phyloP scores from a whole-genome alignment of 306 rosid species.

The Cercis canadensis region DNA sequence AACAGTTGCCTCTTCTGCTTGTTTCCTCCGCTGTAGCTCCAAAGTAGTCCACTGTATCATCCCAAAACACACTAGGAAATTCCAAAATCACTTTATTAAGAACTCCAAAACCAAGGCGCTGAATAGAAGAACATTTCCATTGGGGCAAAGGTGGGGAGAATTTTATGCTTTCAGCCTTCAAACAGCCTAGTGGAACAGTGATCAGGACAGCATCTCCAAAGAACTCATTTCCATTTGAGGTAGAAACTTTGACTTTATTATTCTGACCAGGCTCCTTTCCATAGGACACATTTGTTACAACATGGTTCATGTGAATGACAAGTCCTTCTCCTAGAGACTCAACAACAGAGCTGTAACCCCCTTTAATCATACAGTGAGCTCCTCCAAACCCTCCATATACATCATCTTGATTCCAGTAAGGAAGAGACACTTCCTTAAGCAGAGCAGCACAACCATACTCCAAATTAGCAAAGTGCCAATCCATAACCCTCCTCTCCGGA shows the following conservation, averaged over 20 bases:
- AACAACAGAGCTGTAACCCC: slow-evolving; percentile 88
- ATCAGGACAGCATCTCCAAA: slow-evolving; percentile 86
- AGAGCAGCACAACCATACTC: slow-evolving; percentile 99
- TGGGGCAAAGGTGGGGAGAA: slow-evolving; percentile 92
- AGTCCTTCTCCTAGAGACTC: slow-evolving; percentile 96
- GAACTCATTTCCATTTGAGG: slow-evolving; percentile 76
- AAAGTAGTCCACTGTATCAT: slow-evolving; percentile 97
- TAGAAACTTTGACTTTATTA: slow-evolving; percentile 73
- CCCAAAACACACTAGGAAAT: slow-evolving; percentile 95
- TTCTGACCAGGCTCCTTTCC: slow-evolving; percentile 51
- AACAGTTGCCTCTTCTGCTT: slow-evolving; percentile 86
- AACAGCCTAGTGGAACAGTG: slow-evolving; percentile 97
- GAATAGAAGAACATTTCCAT: slow-evolving; percentile 88
- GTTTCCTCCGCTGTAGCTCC: slow-evolving; percentile 99
- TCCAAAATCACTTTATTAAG: slow-evolving; percentile 92
- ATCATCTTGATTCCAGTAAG: slow-evolving; percentile 99
- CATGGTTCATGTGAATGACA: slow-evolving; percentile 68
- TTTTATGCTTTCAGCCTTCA: slow-evolving; percentile 87
- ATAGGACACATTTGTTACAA: slow-evolving; percentile 82
- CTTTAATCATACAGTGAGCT: slow-evolving; percentile 99
- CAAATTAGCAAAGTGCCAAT: slow-evolving; percentile 98
- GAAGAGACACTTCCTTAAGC: slow-evolving; percentile 94
- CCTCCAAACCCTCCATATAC: slow-evolving; percentile 99
- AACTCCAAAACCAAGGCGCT: slow-evolving; percentile 96
- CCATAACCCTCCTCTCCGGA: slow-evolving; percentile 98